Percentiles rank a stretch among this genome's conserved stretches.
These are phyloP conservation scores for Amesomyces nigricolor DNA, from an alignment of 2,329 filamentous ascomycete species.

Conservation along the genomic window DNA sequence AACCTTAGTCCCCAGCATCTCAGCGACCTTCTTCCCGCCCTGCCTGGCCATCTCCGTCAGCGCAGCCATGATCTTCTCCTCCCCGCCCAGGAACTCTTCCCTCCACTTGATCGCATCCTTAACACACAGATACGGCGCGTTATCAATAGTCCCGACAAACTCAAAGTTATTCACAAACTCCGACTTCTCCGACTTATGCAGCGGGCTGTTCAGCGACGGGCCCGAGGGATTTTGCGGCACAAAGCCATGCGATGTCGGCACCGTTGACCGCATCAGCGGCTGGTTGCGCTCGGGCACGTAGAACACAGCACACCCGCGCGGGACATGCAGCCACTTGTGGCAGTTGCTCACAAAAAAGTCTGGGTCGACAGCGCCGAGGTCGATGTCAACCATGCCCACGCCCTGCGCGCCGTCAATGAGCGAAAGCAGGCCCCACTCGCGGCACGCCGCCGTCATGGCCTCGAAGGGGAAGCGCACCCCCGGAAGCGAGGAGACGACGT, in stretches of 20 bases:
- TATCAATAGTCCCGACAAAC: conserved; percentile 71
- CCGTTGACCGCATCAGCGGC: conserved; percentile 61
- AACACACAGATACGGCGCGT: conserved; percentile 64
- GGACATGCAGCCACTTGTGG: conserved; percentile 85
- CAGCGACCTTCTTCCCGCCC: conserved; percentile 57
- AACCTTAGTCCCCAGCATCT: conserved; percentile 61
- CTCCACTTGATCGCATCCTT: conserved; percentile 69
- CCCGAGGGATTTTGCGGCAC: conserved; percentile 36
- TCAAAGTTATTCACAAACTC: conserved; percentile 67
- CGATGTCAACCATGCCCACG: conserved; percentile 69
- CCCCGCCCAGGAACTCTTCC: conserved; percentile 62
- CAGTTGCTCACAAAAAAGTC: conserved; percentile 87
- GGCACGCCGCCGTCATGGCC: conserved; percentile 57
- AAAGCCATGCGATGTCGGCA: conserved; percentile 80
- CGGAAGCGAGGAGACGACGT: conserved; percentile 73
- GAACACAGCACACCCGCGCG: conserved; percentile 73
- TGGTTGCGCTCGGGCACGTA: conserved; percentile 77
- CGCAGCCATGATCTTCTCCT: conserved; percentile 62
- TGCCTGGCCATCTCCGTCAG: conserved; percentile 55
- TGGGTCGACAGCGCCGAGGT: conserved; percentile 61
- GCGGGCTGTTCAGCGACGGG: conserved; percentile 32
- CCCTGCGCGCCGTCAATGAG: conserved; percentile 82
- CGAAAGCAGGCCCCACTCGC: conserved; percentile 61
- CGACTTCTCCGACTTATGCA: conserved; percentile 44
- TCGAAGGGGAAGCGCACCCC: conserved; percentile 78